Conservation (phyloP, 2,329 filamentous ascomycete genomes). For the Sclerotiophoma versabilis region DNA sequence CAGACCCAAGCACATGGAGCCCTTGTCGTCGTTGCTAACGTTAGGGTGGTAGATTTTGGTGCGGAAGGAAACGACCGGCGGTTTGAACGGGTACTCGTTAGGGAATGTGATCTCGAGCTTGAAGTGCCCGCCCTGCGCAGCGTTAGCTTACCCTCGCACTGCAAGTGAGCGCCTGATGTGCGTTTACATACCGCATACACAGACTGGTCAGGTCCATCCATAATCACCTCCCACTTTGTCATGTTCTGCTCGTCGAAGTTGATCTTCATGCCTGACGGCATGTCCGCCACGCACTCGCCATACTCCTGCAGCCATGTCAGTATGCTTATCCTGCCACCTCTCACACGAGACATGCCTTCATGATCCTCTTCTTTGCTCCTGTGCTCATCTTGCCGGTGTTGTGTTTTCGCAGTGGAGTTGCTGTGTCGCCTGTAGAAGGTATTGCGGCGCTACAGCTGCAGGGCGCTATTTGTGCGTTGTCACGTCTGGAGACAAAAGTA, state of each 20-base stretch:
- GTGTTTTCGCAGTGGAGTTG: conserved; percentile 15
- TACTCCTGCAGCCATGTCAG: conserved; percentile 42
- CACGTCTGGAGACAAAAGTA: neutral
- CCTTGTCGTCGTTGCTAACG: conserved; percentile 84
- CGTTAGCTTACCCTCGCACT: conserved; percentile 16
- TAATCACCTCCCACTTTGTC: conserved; percentile 71
- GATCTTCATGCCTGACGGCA: conserved; percentile 49
- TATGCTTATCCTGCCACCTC: neutral
- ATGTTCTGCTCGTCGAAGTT: conserved; percentile 68
- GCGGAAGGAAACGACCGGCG: conserved; percentile 77
- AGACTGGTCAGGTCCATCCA: conserved; percentile 71
- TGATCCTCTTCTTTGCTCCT: conserved; percentile 55
- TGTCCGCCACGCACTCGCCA: conserved; percentile 46
- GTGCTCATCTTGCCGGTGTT: conserved; percentile 43
- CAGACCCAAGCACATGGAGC: conserved; percentile 84
- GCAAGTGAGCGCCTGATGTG: conserved; percentile 2
- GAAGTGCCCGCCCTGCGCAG: conserved; percentile 71
- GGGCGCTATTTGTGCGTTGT: conserved; percentile 14
- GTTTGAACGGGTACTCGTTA: conserved; percentile 87
- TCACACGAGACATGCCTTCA: conserved; percentile 47
- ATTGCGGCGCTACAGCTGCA: conserved; percentile 16
- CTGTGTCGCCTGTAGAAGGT: conserved; percentile 11
- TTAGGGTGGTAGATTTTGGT: conserved; percentile 98
- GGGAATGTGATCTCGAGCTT: conserved; percentile 76
- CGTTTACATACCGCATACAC: conserved; percentile 65